A percentile compares a stretch with the other conserved stretches of the same genome.
phyloP scores from a whole-genome alignment of 1,284 basidiomycete species.

The Microbotryum saponariae region DNA sequence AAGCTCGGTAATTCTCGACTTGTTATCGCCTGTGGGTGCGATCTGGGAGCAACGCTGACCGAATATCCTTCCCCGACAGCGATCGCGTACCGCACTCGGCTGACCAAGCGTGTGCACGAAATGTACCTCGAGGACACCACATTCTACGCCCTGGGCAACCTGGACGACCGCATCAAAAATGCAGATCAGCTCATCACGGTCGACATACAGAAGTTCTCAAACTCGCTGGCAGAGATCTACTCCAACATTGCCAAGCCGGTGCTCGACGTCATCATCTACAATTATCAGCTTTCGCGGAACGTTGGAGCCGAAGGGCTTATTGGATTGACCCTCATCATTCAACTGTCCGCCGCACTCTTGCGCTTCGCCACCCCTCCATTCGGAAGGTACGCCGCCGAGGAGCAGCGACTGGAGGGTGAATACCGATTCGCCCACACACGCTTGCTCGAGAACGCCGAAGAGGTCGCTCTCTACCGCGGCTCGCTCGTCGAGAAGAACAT shows the following conservation, averaged over 20 bases:
- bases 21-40: too few relatives aligned
- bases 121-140: constrained; percentile 71
- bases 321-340: constrained; percentile 74
- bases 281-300: constrained; percentile 87
- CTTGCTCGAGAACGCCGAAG: constrained; percentile 87
- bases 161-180: constrained; percentile 93
- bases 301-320: constrained; percentile 91
- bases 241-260: constrained; percentile 87
- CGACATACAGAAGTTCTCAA: constrained; percentile 89
- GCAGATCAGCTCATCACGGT: constrained; percentile 97
- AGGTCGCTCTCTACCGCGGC: constrained; percentile 87
- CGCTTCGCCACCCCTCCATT: constrained; percentile 86
- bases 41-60: not conserved
- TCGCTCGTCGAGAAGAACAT: constrained; percentile 82
- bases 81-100: constrained; percentile 79
- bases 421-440: constrained; percentile 79
- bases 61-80: constrained; percentile 43
- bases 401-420: constrained; percentile 76
- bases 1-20: constrained; percentile 52
- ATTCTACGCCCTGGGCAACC: constrained; percentile 91
- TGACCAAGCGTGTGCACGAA: constrained; percentile 74
- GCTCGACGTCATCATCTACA: constrained; percentile 81
- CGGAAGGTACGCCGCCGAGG: constrained; percentile 70
- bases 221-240: constrained; percentile 87
- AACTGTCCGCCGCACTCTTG: constrained; percentile 73